Evolutionary conservation across 345 rosid genomes (phyloP).

Genomic region (Mercurialis annua): DNA sequence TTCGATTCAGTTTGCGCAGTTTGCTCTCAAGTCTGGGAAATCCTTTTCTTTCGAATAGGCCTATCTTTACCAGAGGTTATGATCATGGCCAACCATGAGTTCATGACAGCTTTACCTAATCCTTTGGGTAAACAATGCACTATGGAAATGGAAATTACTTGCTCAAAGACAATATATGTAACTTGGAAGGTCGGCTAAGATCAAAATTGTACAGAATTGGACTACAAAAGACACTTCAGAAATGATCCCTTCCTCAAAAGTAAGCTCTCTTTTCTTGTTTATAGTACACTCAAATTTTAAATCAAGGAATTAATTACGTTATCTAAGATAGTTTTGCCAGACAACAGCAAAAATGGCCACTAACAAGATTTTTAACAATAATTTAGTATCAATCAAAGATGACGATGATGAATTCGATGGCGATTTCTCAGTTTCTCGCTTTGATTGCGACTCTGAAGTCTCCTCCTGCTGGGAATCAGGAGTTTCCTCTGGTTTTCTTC

Average conservation of each 20-base stretch:
- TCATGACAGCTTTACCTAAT: too few species aligned
- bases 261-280: constrained; percentile 19
- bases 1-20: too few species aligned
- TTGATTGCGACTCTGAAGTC: too few species aligned
- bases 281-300: constrained; percentile 22
- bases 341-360: constrained; percentile 60
- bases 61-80: too few species aligned
- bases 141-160: too few species aligned
- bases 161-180: too few species aligned
- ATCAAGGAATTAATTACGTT: constrained; percentile 7
- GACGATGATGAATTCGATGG: constrained; percentile 33
- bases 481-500: constrained; percentile 43
- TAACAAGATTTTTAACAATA: constrained; percentile 48
- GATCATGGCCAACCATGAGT: too few species aligned
- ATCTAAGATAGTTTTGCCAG: constrained; percentile 57
- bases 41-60: too few species aligned
- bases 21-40: too few species aligned
- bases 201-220: constrained; percentile 11
- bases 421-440: constrained; percentile 19
- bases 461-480: constrained; percentile 14
- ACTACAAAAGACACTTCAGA: not conserved
- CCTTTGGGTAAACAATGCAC: too few species aligned
- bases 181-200: not conserved
- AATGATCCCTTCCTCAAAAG: not conserved
- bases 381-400: constrained; percentile 41